A percentile compares a stretch with the other conserved stretches of the same genome.
Conservation (phyloP, 176 grass and related monocot species). For the Neostapfia colusana region DNA sequence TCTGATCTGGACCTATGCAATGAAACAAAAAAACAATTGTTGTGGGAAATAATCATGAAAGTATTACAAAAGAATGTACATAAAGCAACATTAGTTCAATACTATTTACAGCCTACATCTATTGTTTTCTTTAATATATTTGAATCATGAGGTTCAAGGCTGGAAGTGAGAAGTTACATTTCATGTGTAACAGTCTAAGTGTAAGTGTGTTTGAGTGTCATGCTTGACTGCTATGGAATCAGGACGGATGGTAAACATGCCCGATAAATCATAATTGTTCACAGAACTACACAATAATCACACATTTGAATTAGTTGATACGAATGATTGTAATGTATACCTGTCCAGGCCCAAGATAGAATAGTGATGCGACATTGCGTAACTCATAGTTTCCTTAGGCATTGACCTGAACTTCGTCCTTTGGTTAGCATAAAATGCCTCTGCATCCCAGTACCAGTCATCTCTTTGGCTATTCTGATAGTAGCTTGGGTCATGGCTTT, state of each 20-base stretch:
- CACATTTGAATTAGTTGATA: neutral
- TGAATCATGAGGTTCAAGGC: neutral
- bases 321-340: conserved; percentile 25
- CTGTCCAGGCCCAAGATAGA: conserved; percentile 73
- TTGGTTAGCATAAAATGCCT: conserved; percentile 58
- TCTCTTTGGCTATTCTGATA: conserved; percentile 62
- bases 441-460: conserved; percentile 63
- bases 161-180: neutral
- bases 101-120: neutral
- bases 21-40: neutral
- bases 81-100: neutral
- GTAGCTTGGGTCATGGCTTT: conserved; percentile 40
- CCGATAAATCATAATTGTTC: neutral
- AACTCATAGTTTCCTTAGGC: conserved; percentile 37
- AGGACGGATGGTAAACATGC: neutral
- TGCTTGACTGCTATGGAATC: neutral
- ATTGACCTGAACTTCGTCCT: conserved; percentile 55
- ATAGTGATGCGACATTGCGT: conserved; percentile 67
- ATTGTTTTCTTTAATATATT: neutral
- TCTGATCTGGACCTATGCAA: conserved; percentile 54
- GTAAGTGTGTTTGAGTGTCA: neutral
- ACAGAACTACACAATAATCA: neutral
- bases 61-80: conserved; percentile 9
- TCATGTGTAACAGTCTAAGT: neutral
- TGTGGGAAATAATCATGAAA: conserved; percentile 16